Conservation (phyloP, 1,139 yeast species). For the Yamadazyma sp. region DNA sequence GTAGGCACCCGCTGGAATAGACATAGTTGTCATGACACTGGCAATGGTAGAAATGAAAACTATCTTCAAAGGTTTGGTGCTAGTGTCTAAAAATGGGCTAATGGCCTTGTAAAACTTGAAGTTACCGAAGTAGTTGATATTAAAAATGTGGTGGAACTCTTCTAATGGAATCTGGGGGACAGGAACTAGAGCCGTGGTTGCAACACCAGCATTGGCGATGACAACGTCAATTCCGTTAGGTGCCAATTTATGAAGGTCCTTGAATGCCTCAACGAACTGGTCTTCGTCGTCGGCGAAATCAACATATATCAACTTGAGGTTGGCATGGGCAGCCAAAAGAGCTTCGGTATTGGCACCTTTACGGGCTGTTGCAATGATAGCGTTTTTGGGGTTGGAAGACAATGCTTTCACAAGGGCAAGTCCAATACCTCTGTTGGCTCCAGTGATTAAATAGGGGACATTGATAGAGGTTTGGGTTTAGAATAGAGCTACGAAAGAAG, state of each 20-base stretch:
- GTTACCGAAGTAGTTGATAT: conserved; percentile 31
- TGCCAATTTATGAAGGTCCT: conserved; percentile 2
- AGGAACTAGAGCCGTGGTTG: background rate
- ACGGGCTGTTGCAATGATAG: conserved; percentile 8
- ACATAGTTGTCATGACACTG: conserved; percentile 19
- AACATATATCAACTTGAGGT: conserved; percentile 5
- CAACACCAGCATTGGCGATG: conserved; percentile 8
- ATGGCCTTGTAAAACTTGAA: conserved; percentile 25
- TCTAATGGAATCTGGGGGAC: background rate
- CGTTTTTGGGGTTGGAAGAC: conserved; percentile 3
- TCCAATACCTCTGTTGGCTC: conserved; percentile 11
- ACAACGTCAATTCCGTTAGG: conserved; percentile 7
- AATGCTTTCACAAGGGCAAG: conserved; percentile 5
- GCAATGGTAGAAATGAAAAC: conserved; percentile 24
- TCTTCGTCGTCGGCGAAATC: conserved; percentile 2
- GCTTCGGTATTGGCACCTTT: conserved; percentile 2
- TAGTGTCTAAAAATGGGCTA: conserved; percentile 19
- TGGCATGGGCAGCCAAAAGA: background rate
- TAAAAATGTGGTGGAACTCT: conserved; percentile 20
- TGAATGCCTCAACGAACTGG: conserved; percentile 6
- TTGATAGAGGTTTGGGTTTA: background rate
- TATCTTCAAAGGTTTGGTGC: conserved; percentile 21
- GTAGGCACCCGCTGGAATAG: conserved; percentile 3
- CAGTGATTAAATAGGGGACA: conserved; percentile 10
- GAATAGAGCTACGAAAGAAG: no score